Conservation (phyloP, 192 early-diverging fungal species). For the Backusella sp. region DNA sequence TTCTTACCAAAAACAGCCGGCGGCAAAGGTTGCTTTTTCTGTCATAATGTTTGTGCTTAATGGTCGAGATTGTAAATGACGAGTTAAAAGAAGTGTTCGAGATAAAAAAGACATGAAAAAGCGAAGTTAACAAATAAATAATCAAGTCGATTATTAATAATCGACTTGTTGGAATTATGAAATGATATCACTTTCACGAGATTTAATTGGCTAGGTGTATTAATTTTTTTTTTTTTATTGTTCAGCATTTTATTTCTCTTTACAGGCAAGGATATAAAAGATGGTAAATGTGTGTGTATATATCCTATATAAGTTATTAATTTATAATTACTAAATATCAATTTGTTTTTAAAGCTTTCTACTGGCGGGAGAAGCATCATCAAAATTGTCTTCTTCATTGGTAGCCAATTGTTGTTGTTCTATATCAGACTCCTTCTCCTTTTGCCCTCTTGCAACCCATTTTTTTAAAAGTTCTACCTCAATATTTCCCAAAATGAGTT, state of each 20-base stretch:
- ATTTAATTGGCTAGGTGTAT: not conserved
- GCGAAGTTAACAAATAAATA: not conserved
- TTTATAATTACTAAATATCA: not conserved
- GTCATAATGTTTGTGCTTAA: constrained; percentile 3
- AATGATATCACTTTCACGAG: not conserved
- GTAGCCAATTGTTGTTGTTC: not conserved
- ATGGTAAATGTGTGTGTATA: not conserved
- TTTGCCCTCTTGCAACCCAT: constrained; percentile 46
- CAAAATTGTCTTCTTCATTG: constrained; percentile 3
- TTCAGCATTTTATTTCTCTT: not conserved
- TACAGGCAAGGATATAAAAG: not conserved
- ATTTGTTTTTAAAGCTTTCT: not conserved
- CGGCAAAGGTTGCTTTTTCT: constrained; percentile 78
- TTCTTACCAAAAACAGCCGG: constrained; percentile 89
- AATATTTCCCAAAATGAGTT: constrained; percentile 62
- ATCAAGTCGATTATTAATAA: not conserved
- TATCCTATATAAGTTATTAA: constrained; percentile 1
- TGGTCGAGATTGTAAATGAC: constrained; percentile 1
- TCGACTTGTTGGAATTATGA: not conserved
- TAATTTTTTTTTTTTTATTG: not conserved
- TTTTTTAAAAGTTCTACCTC: constrained; percentile 53
- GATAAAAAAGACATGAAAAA: constrained; percentile 9
- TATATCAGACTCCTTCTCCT: constrained; percentile 1
- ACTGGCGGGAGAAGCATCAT: not conserved
- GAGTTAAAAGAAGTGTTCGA: not conserved